These are phyloP conservation scores for Penicillium verhagenii DNA, from an alignment of 495 filamentous ascomycete species.

Conservation along the genomic window DNA sequence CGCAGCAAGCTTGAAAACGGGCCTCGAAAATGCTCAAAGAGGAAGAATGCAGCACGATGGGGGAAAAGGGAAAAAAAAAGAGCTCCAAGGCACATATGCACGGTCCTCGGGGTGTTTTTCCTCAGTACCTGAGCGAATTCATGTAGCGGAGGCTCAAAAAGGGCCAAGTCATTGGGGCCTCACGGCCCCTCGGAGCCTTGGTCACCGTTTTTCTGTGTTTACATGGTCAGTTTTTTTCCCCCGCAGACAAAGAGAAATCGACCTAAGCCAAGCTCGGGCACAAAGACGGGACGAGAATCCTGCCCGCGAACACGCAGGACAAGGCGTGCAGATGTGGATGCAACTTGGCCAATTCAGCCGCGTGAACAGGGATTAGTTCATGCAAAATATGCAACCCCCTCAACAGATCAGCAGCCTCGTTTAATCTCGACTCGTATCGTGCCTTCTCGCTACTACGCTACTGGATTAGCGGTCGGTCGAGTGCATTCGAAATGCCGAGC, in stretches of 20 bases:
- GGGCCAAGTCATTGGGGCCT: neutral
- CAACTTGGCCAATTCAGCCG: constrained; percentile 9
- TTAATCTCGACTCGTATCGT: neutral
- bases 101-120: constrained; percentile 4
- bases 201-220: neutral
- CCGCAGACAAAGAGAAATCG: neutral
- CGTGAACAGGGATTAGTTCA: neutral
- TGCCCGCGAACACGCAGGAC: neutral
- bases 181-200: neutral
- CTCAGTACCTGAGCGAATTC: neutral
- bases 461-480: neutral
- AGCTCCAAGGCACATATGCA: constrained; percentile 1
- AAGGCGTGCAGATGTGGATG: neutral
- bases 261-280: neutral
- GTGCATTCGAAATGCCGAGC: neutral
- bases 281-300: constrained; percentile 1
- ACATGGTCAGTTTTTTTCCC: neutral
- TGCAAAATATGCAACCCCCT: constrained; percentile 9
- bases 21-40: neutral
- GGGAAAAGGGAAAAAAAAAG: neutral
- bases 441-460: neutral
- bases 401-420: constrained; percentile 3
- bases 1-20: neutral
- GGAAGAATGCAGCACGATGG: neutral
- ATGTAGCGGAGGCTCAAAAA: neutral